Evolutionary conservation across 2,329 filamentous ascomycete genomes (phyloP).

Genomic region (Talaromyces sp.): DNA sequence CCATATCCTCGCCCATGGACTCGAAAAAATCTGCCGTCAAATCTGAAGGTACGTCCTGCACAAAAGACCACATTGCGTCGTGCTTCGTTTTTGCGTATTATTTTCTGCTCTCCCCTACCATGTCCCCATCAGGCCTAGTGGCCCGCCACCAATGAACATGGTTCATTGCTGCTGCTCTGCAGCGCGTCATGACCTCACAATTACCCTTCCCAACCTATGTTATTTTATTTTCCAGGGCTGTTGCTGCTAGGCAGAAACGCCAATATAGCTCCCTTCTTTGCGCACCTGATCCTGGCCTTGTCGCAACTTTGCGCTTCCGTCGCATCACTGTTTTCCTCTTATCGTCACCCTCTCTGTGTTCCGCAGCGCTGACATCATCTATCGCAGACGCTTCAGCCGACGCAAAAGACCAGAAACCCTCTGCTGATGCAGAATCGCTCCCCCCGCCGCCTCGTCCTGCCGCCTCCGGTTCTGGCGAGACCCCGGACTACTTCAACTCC

Average conservation of each 20-base stretch:
- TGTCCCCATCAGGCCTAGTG: conserved; percentile 25
- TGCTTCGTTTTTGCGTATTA: conserved; percentile 9
- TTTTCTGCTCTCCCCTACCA: conserved; percentile 13
- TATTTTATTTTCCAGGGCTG: neutral
- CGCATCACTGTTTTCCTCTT: neutral
- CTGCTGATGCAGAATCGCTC: conserved; percentile 46
- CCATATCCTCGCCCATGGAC: conserved; percentile 40
- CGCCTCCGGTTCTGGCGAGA: conserved; percentile 50
- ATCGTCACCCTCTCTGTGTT: neutral
- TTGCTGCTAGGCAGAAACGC: neutral
- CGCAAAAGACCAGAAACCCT: conserved; percentile 30
- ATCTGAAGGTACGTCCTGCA: conserved; percentile 31
- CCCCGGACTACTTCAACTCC: conserved; percentile 66
- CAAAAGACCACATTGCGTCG: neutral
- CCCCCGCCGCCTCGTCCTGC: conserved; percentile 63
- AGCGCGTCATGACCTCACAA: conserved; percentile 14
- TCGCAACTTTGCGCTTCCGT: neutral
- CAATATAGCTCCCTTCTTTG: neutral
- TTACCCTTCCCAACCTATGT: conserved; percentile 13
- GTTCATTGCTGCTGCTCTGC: neutral
- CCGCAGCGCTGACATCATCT: neutral
- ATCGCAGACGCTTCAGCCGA: conserved; percentile 15
- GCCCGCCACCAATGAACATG: conserved; percentile 23
- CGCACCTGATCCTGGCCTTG: neutral
- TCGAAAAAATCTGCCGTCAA: conserved; percentile 34